Evolutionary conservation across 2,329 filamentous ascomycete species (phyloP), one percentile per base, ranked within the genome.

Genomic region (Aspergillus caelatus): DNA sequence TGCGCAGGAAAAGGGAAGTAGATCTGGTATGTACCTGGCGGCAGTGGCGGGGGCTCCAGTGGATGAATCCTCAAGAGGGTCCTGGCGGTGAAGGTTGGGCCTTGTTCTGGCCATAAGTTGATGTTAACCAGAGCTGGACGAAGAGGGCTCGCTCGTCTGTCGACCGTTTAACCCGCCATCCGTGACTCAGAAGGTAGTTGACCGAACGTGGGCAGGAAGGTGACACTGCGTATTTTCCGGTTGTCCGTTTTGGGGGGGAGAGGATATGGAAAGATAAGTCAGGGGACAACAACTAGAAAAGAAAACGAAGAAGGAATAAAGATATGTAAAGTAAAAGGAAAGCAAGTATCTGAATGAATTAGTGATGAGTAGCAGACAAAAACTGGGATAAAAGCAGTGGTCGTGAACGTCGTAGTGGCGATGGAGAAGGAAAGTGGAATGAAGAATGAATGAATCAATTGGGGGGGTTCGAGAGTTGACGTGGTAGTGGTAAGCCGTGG

Each of bases 21-120:
- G 65, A 63, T 68, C 67, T 72, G 66, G 64, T 65, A 67, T 68
- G 70, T 79, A 80, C 78, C 78, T 80, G 65, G 72, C 64, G 66
- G 69, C 69, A 66, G 73, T 65, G 64, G 72, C 63, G 63, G 70
- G 65, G 68, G 69, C 63, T 71, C 72, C 72, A 72, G 75, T 68
- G 66, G 75, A 71, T 74, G 75, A 71, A 74, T 78, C 76, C 75
- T 80, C 76, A 70, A 75, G 72, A 72, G 74, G 74, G 76, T 78
- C 76, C 76, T 80, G 78, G 71, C 75, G 77, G 72, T 77, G 75
- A 76, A 72, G 70, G 74, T 75, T 76, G 73, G 77, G 75, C 76
- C 75, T 79, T 79, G 77, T 78, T 72, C 77, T 80, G 77, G 79
- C 79, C 80, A 82, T 81, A 80, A 77, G 78, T 80, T 75, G 71